Base-by-base conservation (phyloP, 169 alveolate species). In the Eimeria tenella region DNA sequence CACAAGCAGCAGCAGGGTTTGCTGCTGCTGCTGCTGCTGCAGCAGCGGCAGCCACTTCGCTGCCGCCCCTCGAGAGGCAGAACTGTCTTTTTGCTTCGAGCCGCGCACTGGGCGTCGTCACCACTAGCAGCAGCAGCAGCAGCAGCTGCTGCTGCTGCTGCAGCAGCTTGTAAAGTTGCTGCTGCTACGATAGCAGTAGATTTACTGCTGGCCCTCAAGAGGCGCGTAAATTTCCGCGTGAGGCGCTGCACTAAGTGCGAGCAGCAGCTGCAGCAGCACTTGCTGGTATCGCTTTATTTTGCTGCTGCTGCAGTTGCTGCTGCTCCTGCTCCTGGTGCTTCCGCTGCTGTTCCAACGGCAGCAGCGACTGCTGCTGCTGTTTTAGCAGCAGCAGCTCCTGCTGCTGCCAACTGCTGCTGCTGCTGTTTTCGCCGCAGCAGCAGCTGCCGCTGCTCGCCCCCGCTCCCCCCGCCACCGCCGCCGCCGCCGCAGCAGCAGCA, bases 11-110 rank as follows among this genome's bases (percentile, higher is more conserved):
- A 31, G 42, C 42, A 9, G 17, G 17, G 10, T 11, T 15, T 58
- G 65, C 65, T 58, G 65, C 65, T 58, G 65, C 65, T 58, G 65
- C 65, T 58, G 65, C 65, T 58, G 65, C 65, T 58, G 65, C 65
- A 11, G 65, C 65, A 11, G 65, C 65, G n/a, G 65, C 65, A 11
- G 65, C 17, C 42, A 31, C 42, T 31, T 31, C 42, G 42, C 42
- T 31, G 42, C 42, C 42, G 42, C 42, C 42, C 42, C 42, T 31
- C 42, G 42, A 31, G 42, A 31, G 42, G 42, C 42, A 31, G 42
- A 31, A 31, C 42, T 31, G 42, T 31, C 42, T 31, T 31, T 31
- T 31, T 31, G 42, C 42, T 31, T 31, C 42, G 42, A 31, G 2
- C 42, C 42, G 42, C 42, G 42, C 42, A 31, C 42, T 31, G 4